Conservation (phyloP, 202 grass and related monocot genomes). For the Schoenoplectus tabernaemontani region DNA sequence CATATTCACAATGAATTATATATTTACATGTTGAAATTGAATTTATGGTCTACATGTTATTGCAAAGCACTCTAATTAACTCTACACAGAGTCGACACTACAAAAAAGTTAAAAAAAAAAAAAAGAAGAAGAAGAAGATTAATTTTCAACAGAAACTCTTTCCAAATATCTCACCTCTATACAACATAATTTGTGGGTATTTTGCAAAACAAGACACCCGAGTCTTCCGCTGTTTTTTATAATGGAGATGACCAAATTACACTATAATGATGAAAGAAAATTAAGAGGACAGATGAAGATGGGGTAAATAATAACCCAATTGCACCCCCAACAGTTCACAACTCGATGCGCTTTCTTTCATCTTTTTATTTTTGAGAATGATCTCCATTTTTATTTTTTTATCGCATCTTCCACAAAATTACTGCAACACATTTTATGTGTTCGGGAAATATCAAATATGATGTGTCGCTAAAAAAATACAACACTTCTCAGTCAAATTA, state of each 20-base stretch:
- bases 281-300: slow-evolving; percentile 9
- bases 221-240: neutral
- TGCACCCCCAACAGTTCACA: neutral
- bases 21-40: no score
- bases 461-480: no score
- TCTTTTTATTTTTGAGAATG: neutral
- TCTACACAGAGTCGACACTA: no score
- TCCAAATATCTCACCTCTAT: neutral
- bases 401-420: neutral
- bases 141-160: neutral
- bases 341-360: neutral
- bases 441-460: no score
- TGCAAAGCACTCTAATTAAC: neutral
- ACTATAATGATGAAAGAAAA: neutral
- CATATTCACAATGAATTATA: no score
- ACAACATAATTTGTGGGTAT: neutral
- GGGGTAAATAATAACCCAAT: slow-evolving; percentile 15
- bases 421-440: neutral
- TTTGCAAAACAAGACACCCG: neutral
- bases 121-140: no score
- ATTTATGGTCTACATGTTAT: neutral
- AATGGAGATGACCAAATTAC: neutral
- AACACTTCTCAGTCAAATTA: no score
- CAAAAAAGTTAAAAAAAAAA: neutral
- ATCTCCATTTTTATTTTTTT: neutral